Conservation (phyloP, 345 rosid species). For the Mercurialis annua region DNA sequence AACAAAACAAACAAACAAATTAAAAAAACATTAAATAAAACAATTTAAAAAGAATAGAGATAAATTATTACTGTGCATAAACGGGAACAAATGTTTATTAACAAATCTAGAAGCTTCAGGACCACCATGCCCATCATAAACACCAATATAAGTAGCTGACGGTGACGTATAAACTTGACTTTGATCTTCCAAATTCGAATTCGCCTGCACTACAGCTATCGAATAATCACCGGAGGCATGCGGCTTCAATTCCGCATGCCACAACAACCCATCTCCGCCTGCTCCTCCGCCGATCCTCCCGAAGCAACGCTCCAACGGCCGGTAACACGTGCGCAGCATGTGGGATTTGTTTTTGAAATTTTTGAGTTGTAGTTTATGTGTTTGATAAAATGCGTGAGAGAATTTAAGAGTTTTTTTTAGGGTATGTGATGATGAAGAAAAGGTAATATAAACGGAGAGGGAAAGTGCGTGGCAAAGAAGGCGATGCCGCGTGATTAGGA, state of each 20-base stretch:
- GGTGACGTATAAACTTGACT: constrained; percentile 80
- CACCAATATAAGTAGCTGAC: constrained; percentile 78
- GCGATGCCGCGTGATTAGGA: constrained; percentile 54
- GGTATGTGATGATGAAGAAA: not conserved
- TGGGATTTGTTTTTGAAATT: not conserved
- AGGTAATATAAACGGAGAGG: not conserved
- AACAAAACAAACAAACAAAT: not conserved
- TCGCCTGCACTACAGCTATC: constrained; percentile 94
- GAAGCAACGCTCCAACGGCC: constrained; percentile 73
- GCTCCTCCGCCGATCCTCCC: constrained; percentile 47
- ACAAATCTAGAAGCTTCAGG: constrained; percentile 97
- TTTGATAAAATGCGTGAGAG: too few relatives aligned
- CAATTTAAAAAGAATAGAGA: constrained; percentile 4
- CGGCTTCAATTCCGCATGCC: constrained; percentile 79
- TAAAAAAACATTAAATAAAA: not conserved
- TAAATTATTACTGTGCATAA: constrained; percentile 54
- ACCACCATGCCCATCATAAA: constrained; percentile 95
- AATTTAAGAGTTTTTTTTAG: not conserved
- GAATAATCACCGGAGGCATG: constrained; percentile 90
- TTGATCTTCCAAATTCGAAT: constrained; percentile 78
- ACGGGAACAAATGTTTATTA: constrained; percentile 73
- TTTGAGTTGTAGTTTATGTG: too few relatives aligned
- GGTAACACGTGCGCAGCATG: constrained; percentile 57
- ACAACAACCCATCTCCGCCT: constrained; percentile 63
- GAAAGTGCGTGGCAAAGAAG: constrained; percentile 8